Percentiles rank a stretch among this genome's conserved stretches.
Conservation (phyloP, 306 rosid genomes). For the Pachyrhizus erosus region DNA sequence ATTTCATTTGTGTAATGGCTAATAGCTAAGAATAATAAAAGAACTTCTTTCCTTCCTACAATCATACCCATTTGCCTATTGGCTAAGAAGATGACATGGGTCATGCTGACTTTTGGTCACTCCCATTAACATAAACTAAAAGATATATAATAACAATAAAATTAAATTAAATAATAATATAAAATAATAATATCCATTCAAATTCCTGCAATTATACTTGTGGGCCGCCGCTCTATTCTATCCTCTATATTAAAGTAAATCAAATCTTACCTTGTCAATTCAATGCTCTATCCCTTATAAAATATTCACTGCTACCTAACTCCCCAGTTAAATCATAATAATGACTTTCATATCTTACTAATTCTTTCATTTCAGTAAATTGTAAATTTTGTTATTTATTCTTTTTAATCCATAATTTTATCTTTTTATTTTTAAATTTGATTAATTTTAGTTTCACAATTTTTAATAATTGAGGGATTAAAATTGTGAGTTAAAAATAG, state of each 20-base stretch:
- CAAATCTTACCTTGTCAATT: not conserved
- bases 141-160: not conserved
- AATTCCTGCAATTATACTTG: constrained; percentile 1
- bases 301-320: not conserved
- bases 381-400: too few species aligned
- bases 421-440: too few species aligned
- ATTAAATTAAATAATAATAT: not conserved
- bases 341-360: too few species aligned
- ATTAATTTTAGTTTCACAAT: too few species aligned
- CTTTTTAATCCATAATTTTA: too few species aligned
- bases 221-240: constrained; percentile 25
- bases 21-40: not conserved
- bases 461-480: too few species aligned
- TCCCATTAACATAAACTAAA: constrained; percentile 19
- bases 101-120: constrained; percentile 14
- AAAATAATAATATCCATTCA: constrained; percentile 10
- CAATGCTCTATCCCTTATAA: not conserved
- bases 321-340: not conserved
- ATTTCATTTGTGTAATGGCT: not conserved
- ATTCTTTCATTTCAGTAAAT: too few species aligned
- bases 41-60: not conserved
- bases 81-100: constrained; percentile 7
- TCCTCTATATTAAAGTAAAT: constrained; percentile 16
- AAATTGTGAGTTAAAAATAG: too few species aligned
- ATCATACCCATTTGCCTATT: not conserved